A percentile compares a stretch with the other conserved stretches of the same genome.
Conservation (phyloP, 2,329 filamentous ascomycete genomes). For the Fusarium sarcochroum region DNA sequence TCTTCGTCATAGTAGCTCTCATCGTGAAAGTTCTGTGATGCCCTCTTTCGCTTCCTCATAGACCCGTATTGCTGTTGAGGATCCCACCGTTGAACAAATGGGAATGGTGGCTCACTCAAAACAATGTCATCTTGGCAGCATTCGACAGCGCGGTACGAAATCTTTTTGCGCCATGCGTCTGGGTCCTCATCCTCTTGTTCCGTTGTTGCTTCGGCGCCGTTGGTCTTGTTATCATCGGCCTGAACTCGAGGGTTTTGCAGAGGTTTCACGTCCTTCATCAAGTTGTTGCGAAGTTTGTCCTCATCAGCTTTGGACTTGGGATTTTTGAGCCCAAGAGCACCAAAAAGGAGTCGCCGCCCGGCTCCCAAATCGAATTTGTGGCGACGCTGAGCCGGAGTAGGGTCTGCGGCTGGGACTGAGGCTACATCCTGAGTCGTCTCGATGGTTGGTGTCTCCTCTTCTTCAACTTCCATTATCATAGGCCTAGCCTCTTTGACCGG, state of each 20-base stretch:
- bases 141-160: slow-evolving; percentile 84
- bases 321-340: slow-evolving; percentile 77
- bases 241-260: slow-evolving; percentile 55
- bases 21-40: slow-evolving; percentile 54
- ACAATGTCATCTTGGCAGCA: slow-evolving; percentile 79
- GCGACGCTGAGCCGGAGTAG: slow-evolving; percentile 33
- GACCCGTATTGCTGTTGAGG: slow-evolving; percentile 70
- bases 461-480: slow-evolving; percentile 13
- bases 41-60: slow-evolving; percentile 65
- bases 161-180: slow-evolving; percentile 80
- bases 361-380: slow-evolving; percentile 65
- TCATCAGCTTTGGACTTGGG: slow-evolving; percentile 79
- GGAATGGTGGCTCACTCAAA: slow-evolving; percentile 85
- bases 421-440: slow-evolving; percentile 12
- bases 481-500: not conserved
- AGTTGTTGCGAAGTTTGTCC: slow-evolving; percentile 70
- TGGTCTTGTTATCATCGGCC: slow-evolving; percentile 27
- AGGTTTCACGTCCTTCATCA: slow-evolving; percentile 68
- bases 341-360: slow-evolving; percentile 77
- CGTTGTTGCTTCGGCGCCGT: slow-evolving; percentile 18
- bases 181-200: slow-evolving; percentile 58
- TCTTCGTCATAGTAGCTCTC: slow-evolving; percentile 50
- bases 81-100: slow-evolving; percentile 92
- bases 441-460: slow-evolving; percentile 3
- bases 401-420: slow-evolving; percentile 13